Percentiles rank a stretch among this genome's conserved stretches.
phyloP scores from a whole-genome alignment of 495 filamentous ascomycete species.

The Daldinia vernicosa region DNA sequence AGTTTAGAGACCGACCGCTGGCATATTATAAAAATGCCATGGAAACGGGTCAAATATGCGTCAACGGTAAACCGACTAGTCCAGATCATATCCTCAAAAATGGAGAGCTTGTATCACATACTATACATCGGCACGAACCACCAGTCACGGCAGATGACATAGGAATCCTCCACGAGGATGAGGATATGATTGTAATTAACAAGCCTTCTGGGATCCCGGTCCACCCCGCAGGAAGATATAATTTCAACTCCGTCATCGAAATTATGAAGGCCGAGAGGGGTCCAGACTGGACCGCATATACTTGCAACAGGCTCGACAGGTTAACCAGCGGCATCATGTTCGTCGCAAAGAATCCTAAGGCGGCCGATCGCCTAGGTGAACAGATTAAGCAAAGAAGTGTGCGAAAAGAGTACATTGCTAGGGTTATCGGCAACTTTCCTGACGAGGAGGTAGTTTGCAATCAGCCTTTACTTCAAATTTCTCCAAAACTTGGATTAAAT shows the following conservation, averaged over 20 bases:
- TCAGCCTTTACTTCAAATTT: slow-evolving; percentile 91
- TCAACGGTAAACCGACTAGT: slow-evolving; percentile 72
- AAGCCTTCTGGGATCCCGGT: slow-evolving; percentile 96
- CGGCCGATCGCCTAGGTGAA: slow-evolving; percentile 75
- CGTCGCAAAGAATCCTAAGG: slow-evolving; percentile 82
- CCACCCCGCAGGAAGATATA: slow-evolving; percentile 92
- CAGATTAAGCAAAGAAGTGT: slow-evolving; percentile 80
- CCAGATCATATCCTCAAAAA: slow-evolving; percentile 57
- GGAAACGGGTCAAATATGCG: slow-evolving; percentile 72
- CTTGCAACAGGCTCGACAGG: slow-evolving; percentile 93
- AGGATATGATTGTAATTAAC: slow-evolving; percentile 92
- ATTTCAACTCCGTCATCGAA: slow-evolving; percentile 92
- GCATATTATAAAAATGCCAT: slow-evolving; percentile 92
- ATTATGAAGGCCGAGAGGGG: slow-evolving; percentile 85
- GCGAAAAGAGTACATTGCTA: slow-evolving; percentile 91
- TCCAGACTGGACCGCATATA: slow-evolving; percentile 73
- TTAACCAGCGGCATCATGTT: slow-evolving; percentile 98
- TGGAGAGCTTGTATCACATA: slow-evolving; percentile 88
- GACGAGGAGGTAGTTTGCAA: slow-evolving; percentile 85
- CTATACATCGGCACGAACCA: slow-evolving; percentile 93
- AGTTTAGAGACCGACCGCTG: slow-evolving; percentile 85
- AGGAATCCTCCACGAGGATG: slow-evolving; percentile 85
- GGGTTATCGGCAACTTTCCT: slow-evolving; percentile 91
- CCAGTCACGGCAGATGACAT: slow-evolving; percentile 84
- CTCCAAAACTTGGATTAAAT: slow-evolving; percentile 93